Conservation (phyloP, 768 basidiomycete genomes). For the Boletus pseudo-olivaceus region DNA sequence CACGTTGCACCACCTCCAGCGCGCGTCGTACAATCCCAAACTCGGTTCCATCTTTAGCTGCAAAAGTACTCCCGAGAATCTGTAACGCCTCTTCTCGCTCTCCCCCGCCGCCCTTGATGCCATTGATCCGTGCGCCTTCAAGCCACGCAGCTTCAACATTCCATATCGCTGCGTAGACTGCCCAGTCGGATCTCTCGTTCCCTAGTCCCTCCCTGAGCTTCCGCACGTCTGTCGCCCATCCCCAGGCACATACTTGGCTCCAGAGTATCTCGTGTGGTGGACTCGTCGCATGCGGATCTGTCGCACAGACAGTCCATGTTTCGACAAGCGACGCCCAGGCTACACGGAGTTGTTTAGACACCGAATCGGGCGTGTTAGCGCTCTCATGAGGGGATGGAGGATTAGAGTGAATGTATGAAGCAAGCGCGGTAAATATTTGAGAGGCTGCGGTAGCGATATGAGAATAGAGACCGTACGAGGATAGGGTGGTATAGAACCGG, state of each 20-base stretch:
- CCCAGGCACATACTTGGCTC: slow-evolving; percentile 81
- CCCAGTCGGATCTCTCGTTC: slow-evolving; percentile 22
- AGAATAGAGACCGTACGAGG: slow-evolving; percentile 74
- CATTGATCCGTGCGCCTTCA: slow-evolving; percentile 74
- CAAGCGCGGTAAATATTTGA: slow-evolving; percentile 52
- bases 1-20: slow-evolving; percentile 32
- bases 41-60: slow-evolving; percentile 29
- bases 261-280: slow-evolving; percentile 86
- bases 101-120: slow-evolving; percentile 56
- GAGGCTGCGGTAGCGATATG: slow-evolving; percentile 61
- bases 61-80: slow-evolving; percentile 39
- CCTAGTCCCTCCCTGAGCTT: slow-evolving; percentile 36
- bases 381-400: slow-evolving; percentile 18
- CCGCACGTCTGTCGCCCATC: slow-evolving; percentile 63
- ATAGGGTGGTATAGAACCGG: slow-evolving; percentile 60
- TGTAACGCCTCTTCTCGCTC: slow-evolving; percentile 48
- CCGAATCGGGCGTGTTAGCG: not conserved
- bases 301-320: slow-evolving; percentile 77
- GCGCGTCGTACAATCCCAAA: slow-evolving; percentile 35
- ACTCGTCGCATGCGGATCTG: slow-evolving; percentile 87
- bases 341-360: slow-evolving; percentile 30
- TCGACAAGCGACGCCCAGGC: slow-evolving; percentile 62
- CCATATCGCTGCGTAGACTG: slow-evolving; percentile 37
- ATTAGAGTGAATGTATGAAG: slow-evolving; percentile 41
- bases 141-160: slow-evolving; percentile 58